Evolutionary conservation across 192 early-diverging fungal genomes (phyloP), one percentile per base, ranked within the genome.

Genomic region (Podila epigama): DNA sequence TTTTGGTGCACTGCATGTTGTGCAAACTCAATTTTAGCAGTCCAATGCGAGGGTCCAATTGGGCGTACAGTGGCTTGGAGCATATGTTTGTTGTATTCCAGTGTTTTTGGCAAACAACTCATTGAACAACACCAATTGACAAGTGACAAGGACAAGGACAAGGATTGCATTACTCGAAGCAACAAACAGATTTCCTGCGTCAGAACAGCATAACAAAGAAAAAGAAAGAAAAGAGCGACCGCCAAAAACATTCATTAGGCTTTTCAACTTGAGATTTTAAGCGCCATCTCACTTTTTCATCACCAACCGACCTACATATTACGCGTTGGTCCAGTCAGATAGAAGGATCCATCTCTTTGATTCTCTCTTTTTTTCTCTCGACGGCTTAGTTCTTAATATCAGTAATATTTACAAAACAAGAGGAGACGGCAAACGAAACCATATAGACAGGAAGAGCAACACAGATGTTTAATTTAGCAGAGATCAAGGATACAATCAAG

Each of bases 391-490:
- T n/a, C n/a, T n/a, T n/a, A n/a, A n/a, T n/a, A n/a, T n/a, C n/a
- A n/a, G n/a, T n/a, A n/a, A n/a, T n/a, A n/a, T n/a, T n/a, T n/a
- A n/a, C n/a, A n/a, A n/a, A n/a, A n/a, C n/a, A n/a, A n/a, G n/a
- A n/a, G n/a, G n/a, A n/a, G n/a, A n/a, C 48, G n/a, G 16, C 2
- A 11, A 33, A 9, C 8, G 0, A 13, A 31, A 54, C 52, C 27
- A 42, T 5, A 27, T 61, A 18, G 15, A 61, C 28, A 61, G 31
- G 8, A 37, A 36, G 16, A 32, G 28, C 58, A 32, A 18, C 44
- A 31, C 61, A 8, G 16, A 98, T 98, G 96, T 98, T 97, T 78
- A 83, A 95, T 29, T 85, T 98, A n/a, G 68, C 88, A 18, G 86
- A 88, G 7, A 66, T 98, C 51, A 86, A 88, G 42, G 96, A 98